Evolutionary conservation across 495 filamentous ascomycete genomes (phyloP).

Genomic region (Talaromyces nanjingensis): DNA sequence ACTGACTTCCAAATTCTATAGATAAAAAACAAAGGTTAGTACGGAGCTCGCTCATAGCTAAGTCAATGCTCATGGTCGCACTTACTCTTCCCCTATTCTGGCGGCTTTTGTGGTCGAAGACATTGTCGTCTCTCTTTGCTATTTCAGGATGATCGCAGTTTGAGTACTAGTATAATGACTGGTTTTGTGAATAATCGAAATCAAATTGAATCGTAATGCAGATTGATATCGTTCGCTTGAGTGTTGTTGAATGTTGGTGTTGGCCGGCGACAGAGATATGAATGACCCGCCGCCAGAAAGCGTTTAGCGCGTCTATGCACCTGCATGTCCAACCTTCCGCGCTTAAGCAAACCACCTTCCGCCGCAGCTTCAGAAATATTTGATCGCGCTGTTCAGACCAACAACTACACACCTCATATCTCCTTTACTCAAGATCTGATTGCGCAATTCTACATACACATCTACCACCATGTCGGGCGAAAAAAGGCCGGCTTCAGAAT

Average conservation of each 20-base stretch:
- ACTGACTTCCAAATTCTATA: slow-evolving; percentile 95
- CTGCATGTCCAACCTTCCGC: slow-evolving; percentile 3
- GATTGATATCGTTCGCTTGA: background rate
- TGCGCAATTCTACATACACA: background rate
- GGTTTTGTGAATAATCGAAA: background rate
- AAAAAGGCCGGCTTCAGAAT: slow-evolving; percentile 78
- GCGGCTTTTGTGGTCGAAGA: slow-evolving; percentile 78
- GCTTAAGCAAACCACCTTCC: slow-evolving; percentile 2
- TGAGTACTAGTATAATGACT: background rate
- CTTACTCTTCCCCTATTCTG: slow-evolving; percentile 96
- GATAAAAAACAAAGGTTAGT: slow-evolving; percentile 22
- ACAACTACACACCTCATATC: background rate
- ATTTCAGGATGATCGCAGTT: background rate
- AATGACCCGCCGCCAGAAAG: slow-evolving; percentile 7
- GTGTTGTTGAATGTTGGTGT: background rate
- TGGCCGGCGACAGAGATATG: background rate
- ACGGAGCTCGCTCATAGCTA: background rate
- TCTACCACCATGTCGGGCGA: slow-evolving; percentile 66
- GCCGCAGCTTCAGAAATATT: slow-evolving; percentile 4
- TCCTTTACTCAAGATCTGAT: background rate
- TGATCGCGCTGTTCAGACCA: background rate
- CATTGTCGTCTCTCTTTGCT: slow-evolving; percentile 35
- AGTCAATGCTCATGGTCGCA: slow-evolving; percentile 10
- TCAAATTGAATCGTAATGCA: background rate
- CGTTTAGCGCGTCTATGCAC: slow-evolving; percentile 12